Evolutionary conservation across 441 rosid genomes (phyloP), one percentile per base, ranked within the genome.

Genomic region (Biscutella laevigata): DNA sequence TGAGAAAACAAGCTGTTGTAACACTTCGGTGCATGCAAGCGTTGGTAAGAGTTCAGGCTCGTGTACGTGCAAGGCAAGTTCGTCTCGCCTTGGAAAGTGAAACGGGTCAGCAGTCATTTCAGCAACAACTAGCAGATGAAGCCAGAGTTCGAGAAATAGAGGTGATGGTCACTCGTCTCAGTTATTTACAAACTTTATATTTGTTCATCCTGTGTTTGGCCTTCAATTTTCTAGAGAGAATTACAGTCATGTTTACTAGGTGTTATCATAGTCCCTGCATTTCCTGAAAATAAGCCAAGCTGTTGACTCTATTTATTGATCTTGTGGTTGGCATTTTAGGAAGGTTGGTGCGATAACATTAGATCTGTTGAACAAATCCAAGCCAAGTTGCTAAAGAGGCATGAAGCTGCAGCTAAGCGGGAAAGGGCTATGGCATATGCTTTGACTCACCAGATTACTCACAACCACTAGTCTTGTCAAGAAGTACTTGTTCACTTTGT

Each of bases 1-100:
- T 94, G 65, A 86, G 99, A 71, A 88, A 94, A 74, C 97, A 94
- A 75, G 97, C 99, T 66, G 97, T 97, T 19, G 84, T 94, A 67
- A 94, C 99, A 24, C 96, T 94, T 59, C 90, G 97, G 64, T 84
- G 99, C 71, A 94, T 94, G 97, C 97, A 94, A 94, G 99, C 99
- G 24, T 77, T 92, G 43, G 97, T 94, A 50, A 84, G 97, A 71
- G 99, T 94, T 73, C 99, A 94, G 74, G 99, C 97, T 57, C 95
- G 97, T 64, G 88, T 94, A 12, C 80, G 97, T 7, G 96, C 97
- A 36, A 86, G 99, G 72, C 95, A 87, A 49, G 95, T 89, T 64
- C 99, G 97, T 53, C 53, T 94, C 22, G 86, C 97, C 17, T 70
- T 89, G 76, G 96, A 94, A 68, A 77, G 84, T 77, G 78, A 94